phyloP scores from a whole-genome alignment of 2,329 filamentous ascomycete genomes.

The Penicillium italicum region DNA sequence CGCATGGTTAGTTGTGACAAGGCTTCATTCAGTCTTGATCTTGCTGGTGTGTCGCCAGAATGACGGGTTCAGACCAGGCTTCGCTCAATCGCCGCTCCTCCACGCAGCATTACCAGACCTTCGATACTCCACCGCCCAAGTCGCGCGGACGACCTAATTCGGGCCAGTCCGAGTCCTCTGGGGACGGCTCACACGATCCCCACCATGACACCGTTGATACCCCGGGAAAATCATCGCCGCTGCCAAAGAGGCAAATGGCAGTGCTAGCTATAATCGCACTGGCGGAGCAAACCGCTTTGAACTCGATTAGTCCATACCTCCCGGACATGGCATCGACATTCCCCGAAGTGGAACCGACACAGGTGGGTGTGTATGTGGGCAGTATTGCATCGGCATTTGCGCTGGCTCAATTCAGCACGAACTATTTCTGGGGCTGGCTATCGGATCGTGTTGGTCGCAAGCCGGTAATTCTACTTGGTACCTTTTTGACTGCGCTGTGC shows the following conservation, averaged over 20 bases:
- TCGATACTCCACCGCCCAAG: conserved; percentile 46
- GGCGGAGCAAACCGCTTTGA: conserved; percentile 92
- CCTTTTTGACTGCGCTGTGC: conserved; percentile 73
- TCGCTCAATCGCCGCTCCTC: conserved; percentile 42
- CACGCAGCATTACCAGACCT: conserved; percentile 49
- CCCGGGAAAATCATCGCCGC: conserved; percentile 55
- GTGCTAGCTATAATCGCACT: conserved; percentile 85
- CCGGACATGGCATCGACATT: conserved; percentile 88
- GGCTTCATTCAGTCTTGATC: not conserved
- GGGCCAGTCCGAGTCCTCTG: conserved; percentile 41
- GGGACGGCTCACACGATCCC: conserved; percentile 26
- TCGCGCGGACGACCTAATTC: conserved; percentile 46
- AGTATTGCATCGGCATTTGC: conserved; percentile 88
- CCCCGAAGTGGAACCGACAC: conserved; percentile 66
- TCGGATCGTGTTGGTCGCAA: conserved; percentile 77
- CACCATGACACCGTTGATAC: conserved; percentile 26
- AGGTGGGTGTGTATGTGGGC: conserved; percentile 85
- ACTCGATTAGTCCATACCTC: conserved; percentile 92
- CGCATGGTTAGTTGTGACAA: conserved; percentile 7
- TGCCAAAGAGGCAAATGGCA: conserved; percentile 77
- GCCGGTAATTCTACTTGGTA: conserved; percentile 77
- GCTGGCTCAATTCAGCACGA: conserved; percentile 85
- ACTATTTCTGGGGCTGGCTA: conserved; percentile 85
- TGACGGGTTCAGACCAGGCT: conserved; percentile 30
- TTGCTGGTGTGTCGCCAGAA: conserved; percentile 13